Evolutionary conservation across 2,329 filamentous ascomycete genomes (phyloP), one percentile per base, ranked within the genome.

Genomic region (Penicillium capsulatum): DNA sequence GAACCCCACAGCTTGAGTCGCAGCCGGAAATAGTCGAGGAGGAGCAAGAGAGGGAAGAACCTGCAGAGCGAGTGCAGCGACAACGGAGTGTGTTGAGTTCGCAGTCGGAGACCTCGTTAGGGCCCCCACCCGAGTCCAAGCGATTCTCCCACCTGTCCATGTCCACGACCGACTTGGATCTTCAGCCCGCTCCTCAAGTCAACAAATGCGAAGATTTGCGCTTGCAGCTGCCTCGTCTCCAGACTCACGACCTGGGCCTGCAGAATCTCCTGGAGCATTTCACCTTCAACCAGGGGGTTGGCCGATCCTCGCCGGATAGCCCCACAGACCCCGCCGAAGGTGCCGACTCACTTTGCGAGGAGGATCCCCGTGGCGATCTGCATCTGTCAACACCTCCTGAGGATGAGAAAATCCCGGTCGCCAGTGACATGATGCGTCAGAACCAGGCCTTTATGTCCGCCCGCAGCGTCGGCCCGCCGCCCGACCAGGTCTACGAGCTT

Each of bases 401-500:
- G 13, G 49, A 53, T 28, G 57, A 60, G 15, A 60, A 59, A 32
- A 54, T 59, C 5, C 45, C 55, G 26, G 45, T 57, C 4, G 36
- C 45, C 2, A 44, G 44, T 19, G 53, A 47, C 34, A 57, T 50
- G 31, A 36, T 44, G 35, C 46, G 45, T 1, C 37, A 45, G 1
- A 34, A 40, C 1, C 35, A 39, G 13, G 46, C 52, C 3, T 38
- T 49, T 26, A 38, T 51, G 11, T 49, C 50, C 13, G 47, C 51
- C 7, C 53, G 54, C 22, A 47, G 51, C 7, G 34, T 50, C 3
- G 40, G 48, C 13, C 38, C 51, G 2, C 50, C 39, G 8, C 32
- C 57, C 0, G 50, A 52, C 6, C 53, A 55, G 11, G 44, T 66
- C 17, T 65, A 58, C 42, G 64, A 66, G 36, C 56, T 66, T 3